phyloP scores from a whole-genome alignment of 2,329 filamentous ascomycete species.

The Xylaria sp. region DNA sequence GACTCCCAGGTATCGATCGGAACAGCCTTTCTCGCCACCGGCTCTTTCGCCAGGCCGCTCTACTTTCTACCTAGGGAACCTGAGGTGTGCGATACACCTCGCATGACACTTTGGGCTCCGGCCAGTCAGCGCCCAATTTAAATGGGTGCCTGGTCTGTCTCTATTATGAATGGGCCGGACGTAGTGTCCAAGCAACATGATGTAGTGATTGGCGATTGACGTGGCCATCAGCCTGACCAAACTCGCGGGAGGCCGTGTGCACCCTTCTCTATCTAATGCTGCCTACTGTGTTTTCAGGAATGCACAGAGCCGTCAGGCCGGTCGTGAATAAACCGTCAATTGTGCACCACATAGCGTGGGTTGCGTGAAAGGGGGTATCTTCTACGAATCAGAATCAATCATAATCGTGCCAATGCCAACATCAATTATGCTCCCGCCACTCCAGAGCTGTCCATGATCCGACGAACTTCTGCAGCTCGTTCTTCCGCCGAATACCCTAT shows the following conservation, averaged over 20 bases:
- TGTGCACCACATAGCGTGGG: neutral
- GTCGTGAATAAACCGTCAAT: neutral
- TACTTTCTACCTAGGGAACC: neutral
- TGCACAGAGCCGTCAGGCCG: neutral
- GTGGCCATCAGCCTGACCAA: neutral
- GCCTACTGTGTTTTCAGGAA: constrained; percentile 1
- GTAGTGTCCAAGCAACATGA: no score
- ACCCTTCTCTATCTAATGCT: constrained; percentile 5
- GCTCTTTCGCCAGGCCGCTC: no score
- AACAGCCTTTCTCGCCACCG: no score
- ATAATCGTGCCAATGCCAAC: neutral
- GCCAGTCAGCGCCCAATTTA: neutral
- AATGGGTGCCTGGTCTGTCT: neutral
- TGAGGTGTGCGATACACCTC: constrained; percentile 14
- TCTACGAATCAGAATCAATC: neutral
- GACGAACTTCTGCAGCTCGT: constrained; percentile 15
- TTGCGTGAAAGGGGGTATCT: constrained; percentile 10
- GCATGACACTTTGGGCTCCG: neutral
- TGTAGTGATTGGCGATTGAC: neutral
- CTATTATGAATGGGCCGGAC: no score
- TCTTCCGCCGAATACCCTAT: constrained; percentile 24
- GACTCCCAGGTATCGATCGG: no score
- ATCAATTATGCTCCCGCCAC: neutral
- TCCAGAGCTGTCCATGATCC: constrained; percentile 19
- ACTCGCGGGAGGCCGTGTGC: neutral